Conservation (phyloP, 2,329 filamentous ascomycete species). For the Cercospora beticola region DNA sequence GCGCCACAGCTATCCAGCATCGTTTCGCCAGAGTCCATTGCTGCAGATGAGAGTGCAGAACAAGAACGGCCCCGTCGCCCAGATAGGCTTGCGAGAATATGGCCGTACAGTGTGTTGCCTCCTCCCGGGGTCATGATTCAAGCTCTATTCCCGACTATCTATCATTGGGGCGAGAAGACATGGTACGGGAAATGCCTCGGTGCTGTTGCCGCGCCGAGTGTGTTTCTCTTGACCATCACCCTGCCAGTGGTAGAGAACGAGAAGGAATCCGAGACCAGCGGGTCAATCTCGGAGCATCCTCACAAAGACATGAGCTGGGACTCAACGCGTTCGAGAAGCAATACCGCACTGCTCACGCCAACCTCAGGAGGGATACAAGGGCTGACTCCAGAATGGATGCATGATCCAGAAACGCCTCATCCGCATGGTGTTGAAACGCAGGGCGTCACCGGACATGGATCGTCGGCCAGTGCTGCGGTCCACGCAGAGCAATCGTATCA, state of each 20-base stretch:
- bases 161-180: slow-evolving; percentile 77
- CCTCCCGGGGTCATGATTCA: slow-evolving; percentile 68
- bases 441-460: slow-evolving; percentile 36
- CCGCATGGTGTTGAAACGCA: slow-evolving; percentile 18
- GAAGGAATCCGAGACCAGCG: slow-evolving; percentile 37
- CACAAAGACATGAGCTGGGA: slow-evolving; percentile 22
- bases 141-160: slow-evolving; percentile 84
- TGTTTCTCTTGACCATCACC: slow-evolving; percentile 86
- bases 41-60: slow-evolving; percentile 36
- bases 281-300: slow-evolving; percentile 8
- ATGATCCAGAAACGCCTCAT: slow-evolving; percentile 21
- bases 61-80: slow-evolving; percentile 24
- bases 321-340: slow-evolving; percentile 20
- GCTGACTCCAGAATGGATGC: slow-evolving; percentile 16
- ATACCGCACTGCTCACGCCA: slow-evolving; percentile 16
- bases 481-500: slow-evolving; percentile 31
- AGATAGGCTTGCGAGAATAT: slow-evolving; percentile 61
- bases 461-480: slow-evolving; percentile 37
- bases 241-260: slow-evolving; percentile 82
- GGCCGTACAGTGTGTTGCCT: slow-evolving; percentile 75
- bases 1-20: slow-evolving; percentile 32
- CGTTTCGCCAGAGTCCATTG: slow-evolving; percentile 36
- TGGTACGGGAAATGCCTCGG: slow-evolving; percentile 82
- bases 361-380: slow-evolving; percentile 19
- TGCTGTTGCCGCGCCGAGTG: slow-evolving; percentile 79